A percentile compares a stretch with the other conserved stretches of the same genome.
Conservation (phyloP, 192 early-diverging fungal genomes). For the Umbelopsis vinacea region DNA sequence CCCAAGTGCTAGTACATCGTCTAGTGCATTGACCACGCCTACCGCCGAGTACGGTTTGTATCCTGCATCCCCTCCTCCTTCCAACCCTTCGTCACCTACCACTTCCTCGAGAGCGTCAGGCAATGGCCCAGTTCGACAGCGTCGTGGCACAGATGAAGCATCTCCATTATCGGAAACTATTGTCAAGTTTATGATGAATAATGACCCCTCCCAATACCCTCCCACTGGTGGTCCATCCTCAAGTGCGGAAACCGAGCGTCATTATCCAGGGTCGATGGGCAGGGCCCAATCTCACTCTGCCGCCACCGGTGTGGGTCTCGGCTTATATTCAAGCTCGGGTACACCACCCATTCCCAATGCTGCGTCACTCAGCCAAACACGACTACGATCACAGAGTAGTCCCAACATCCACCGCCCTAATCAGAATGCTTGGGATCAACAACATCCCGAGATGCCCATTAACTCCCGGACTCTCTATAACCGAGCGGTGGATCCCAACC, state of each 20-base stretch:
- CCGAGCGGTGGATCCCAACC: neutral
- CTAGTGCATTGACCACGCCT: slow-evolving; percentile 17
- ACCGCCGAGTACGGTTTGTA: slow-evolving; percentile 36
- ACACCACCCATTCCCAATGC: neutral
- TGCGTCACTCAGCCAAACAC: slow-evolving; percentile 40
- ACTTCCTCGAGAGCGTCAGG: slow-evolving; percentile 45
- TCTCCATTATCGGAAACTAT: slow-evolving; percentile 58
- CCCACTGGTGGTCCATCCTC: neutral
- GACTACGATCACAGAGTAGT: slow-evolving; percentile 59
- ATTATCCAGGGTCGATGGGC: slow-evolving; percentile 13
- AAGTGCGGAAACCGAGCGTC: slow-evolving; percentile 1
- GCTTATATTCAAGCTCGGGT: neutral
- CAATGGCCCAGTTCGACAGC: slow-evolving; percentile 41
- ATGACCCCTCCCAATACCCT: slow-evolving; percentile 38
- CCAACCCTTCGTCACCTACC: slow-evolving; percentile 60
- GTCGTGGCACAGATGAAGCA: slow-evolving; percentile 49
- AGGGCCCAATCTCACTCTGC: slow-evolving; percentile 19
- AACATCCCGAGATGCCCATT: slow-evolving; percentile 23
- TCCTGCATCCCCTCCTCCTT: slow-evolving; percentile 58
- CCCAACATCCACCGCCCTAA: slow-evolving; percentile 55
- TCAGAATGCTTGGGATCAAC: slow-evolving; percentile 14
- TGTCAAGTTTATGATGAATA: slow-evolving; percentile 55
- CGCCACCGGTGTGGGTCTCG: neutral
- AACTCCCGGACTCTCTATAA: slow-evolving; percentile 17
- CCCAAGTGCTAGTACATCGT: neutral